Conservation (phyloP, 163 green algal genomes). For the Prototheca wickerhamii region DNA sequence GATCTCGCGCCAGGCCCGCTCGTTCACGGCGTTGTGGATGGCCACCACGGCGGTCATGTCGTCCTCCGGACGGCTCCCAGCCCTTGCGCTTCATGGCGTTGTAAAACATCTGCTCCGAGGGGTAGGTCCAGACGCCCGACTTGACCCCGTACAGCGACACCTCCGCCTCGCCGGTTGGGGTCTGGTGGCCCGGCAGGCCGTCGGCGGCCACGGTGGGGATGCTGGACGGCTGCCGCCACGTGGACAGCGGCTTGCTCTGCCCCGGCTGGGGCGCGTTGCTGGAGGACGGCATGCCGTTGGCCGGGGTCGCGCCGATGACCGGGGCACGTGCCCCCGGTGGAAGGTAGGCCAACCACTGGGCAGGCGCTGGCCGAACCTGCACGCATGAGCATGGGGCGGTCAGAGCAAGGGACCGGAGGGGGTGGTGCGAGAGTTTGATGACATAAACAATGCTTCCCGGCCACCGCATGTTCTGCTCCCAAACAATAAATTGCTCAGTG, state of each 20-base stretch:
- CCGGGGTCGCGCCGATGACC: constrained; percentile 15
- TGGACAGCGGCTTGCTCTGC: constrained; percentile 29
- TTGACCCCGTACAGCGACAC: background rate
- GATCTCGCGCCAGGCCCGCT: constrained; percentile 73
- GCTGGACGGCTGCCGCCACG: constrained; percentile 23
- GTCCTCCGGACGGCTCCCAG: constrained; percentile 62
- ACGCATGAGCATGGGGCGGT: background rate
- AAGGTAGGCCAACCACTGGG: constrained; percentile 13
- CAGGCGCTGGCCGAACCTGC: constrained; percentile 7
- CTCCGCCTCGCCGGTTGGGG: background rate
- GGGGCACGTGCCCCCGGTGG: background rate
- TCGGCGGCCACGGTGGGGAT: constrained; percentile 18
- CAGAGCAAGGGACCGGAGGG: background rate
- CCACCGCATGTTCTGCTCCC: too few species aligned
- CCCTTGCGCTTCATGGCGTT: constrained; percentile 89
- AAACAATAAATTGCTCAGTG: too few species aligned
- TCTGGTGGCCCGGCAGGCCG: constrained; percentile 8
- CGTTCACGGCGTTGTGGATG: constrained; percentile 94
- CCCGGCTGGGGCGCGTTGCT: constrained; percentile 25
- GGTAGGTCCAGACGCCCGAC: constrained; percentile 64
- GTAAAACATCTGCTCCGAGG: constrained; percentile 87
- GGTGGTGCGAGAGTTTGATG: too few species aligned
- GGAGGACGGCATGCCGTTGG: constrained; percentile 26
- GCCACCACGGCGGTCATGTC: constrained; percentile 85
- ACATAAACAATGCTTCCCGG: background rate